Evolutionary conservation across 148 eudicot genomes (phyloP).

Genomic region (Chenopodium album): DNA sequence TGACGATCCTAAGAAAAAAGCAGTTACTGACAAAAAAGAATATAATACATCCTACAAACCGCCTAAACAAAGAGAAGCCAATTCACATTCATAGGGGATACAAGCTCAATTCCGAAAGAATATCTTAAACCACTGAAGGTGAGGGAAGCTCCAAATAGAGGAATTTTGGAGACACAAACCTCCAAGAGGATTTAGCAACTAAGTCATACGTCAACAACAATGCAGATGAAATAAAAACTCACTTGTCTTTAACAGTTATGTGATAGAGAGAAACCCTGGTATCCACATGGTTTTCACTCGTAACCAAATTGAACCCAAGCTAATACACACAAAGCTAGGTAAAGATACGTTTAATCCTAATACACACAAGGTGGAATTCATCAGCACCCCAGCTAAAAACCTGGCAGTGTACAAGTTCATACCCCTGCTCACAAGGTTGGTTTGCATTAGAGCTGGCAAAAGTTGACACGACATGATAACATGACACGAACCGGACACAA

Average conservation of each 20-base stretch:
- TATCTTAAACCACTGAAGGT: constrained; percentile 37
- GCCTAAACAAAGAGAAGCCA: constrained; percentile 36
- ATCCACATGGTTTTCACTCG: constrained; percentile 39
- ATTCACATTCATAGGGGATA: constrained; percentile 64
- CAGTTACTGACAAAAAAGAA: neutral
- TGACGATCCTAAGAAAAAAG: constrained; percentile 20
- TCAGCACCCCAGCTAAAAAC: constrained; percentile 1
- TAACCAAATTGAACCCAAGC: constrained; percentile 23
- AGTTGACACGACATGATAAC: too few relatives aligned
- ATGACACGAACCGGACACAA: too few relatives aligned
- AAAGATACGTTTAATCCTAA: constrained; percentile 24
- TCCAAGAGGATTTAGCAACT: constrained; percentile 36
- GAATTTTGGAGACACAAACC: constrained; percentile 26
- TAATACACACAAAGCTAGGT: constrained; percentile 5
- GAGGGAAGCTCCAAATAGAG: constrained; percentile 40
- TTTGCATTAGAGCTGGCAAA: too few relatives aligned
- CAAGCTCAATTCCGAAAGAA: constrained; percentile 49
- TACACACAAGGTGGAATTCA: constrained; percentile 42
- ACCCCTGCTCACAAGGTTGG: too few relatives aligned
- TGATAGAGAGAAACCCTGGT: constrained; percentile 59
- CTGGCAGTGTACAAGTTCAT: too few relatives aligned
- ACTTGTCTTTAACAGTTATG: constrained; percentile 49
- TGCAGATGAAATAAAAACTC: constrained; percentile 78
- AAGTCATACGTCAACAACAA: constrained; percentile 67
- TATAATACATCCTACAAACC: neutral